Percentiles rank a stretch among this genome's conserved stretches.
phyloP scores from a whole-genome alignment of 345 rosid species.

The Pelargonium nanum region DNA sequence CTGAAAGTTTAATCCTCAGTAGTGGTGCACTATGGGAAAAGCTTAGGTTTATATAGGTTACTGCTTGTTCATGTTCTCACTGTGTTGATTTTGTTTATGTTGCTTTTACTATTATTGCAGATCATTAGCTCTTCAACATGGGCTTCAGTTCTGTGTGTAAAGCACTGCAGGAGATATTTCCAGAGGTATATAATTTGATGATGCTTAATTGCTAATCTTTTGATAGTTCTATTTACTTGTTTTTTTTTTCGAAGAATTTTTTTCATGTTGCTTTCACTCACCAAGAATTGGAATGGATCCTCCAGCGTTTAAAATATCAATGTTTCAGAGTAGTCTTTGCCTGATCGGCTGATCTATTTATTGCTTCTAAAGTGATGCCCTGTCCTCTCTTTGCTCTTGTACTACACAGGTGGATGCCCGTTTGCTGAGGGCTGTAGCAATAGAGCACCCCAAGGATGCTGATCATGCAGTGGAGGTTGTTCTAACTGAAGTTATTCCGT shows the following conservation, averaged over 20 bases:
- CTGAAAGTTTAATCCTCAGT: too few relatives aligned
- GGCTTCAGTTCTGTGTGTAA: conserved; percentile 45
- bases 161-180: conserved; percentile 53
- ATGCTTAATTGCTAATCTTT: too few relatives aligned
- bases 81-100: too few relatives aligned
- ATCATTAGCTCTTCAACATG: conserved; percentile 21
- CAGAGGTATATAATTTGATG: conserved; percentile 41
- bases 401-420: conserved; percentile 59
- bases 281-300: not conserved
- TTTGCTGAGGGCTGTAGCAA: conserved; percentile 74
- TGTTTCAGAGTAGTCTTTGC: not conserved
- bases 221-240: too few relatives aligned
- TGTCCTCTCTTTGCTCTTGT: not conserved
- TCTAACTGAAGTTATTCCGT: conserved; percentile 65
- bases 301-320: not conserved
- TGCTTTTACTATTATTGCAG: not conserved
- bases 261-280: too few relatives aligned
- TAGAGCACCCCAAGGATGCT: conserved; percentile 61
- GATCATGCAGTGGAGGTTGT: conserved; percentile 63
- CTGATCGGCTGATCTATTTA: not conserved
- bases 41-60: not conserved
- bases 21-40: not conserved
- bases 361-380: not conserved
- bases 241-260: too few relatives aligned
- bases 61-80: too few relatives aligned